Conservation (phyloP, 164 flowering plant genomes). For the Vitis vinifera region ASM3070453v1 NC_081814.1:5489001-5489500, state of each 20-base stretch:
- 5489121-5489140: conserved; percentile 62
- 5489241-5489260: conserved; percentile 80
- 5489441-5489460: not conserved
- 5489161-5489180: not conserved
- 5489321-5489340: conserved; percentile 74
- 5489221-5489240: conserved; percentile 87
- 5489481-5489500: too few relatives aligned
- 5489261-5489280: conserved; percentile 88
- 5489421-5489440: conserved; percentile 21
- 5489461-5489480: too few relatives aligned
- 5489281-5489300: conserved; percentile 97
- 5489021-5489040: conserved; percentile 90
- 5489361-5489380: conserved; percentile 77
- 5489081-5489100: conserved; percentile 89
- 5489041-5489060: conserved; percentile 96
- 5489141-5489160: not conserved
- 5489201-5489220: not conserved
- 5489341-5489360: conserved; percentile 94
- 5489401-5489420: too few relatives aligned
- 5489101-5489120: conserved; percentile 89
- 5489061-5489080: conserved; percentile 87
- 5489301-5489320: conserved; percentile 92
- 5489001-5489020: conserved; percentile 57
- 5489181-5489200: not conserved
- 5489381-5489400: conserved; percentile 53